phyloP scores from a whole-genome alignment of 495 filamentous ascomycete species.

The Podospora pseudopauciseta region DNA sequence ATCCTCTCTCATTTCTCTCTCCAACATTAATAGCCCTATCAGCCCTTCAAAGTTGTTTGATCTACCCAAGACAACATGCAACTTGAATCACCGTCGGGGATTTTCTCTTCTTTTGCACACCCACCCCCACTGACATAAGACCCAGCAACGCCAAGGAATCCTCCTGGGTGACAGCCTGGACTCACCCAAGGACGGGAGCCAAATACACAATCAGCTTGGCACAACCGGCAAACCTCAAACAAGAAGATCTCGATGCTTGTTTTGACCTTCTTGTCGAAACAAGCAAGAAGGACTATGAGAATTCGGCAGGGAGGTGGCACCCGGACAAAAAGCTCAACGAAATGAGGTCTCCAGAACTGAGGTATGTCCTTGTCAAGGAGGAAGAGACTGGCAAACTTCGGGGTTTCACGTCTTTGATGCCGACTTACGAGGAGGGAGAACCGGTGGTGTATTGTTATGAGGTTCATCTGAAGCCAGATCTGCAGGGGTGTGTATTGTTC shows the following conservation, averaged over 20 bases:
- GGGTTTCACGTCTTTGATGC: constrained; percentile 79
- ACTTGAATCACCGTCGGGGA: neutral
- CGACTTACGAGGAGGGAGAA: constrained; percentile 70
- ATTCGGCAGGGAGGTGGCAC: constrained; percentile 66
- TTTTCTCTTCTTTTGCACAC: neutral
- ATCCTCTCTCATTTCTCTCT: neutral
- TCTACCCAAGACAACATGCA: neutral
- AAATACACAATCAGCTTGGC: constrained; percentile 47
- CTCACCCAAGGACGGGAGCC: constrained; percentile 38
- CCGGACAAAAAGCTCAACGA: constrained; percentile 64
- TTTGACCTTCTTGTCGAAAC: constrained; percentile 69
- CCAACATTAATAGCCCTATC: neutral
- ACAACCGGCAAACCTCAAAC: constrained; percentile 44
- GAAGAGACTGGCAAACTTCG: constrained; percentile 31
- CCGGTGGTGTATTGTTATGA: constrained; percentile 86
- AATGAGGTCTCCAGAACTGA: constrained; percentile 69
- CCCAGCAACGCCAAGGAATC: constrained; percentile 11
- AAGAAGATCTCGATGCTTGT: constrained; percentile 59
- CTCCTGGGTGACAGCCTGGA: constrained; percentile 43
- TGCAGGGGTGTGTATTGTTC: constrained; percentile 45
- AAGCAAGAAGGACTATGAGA: constrained; percentile 61
- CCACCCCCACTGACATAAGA: neutral
- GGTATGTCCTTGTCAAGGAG: constrained; percentile 59
- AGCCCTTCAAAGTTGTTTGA: neutral
- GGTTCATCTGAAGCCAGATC: constrained; percentile 61